phyloP scores from a whole-genome alignment of 2,329 filamentous ascomycete species.

The Trichoderma sp. region DNA sequence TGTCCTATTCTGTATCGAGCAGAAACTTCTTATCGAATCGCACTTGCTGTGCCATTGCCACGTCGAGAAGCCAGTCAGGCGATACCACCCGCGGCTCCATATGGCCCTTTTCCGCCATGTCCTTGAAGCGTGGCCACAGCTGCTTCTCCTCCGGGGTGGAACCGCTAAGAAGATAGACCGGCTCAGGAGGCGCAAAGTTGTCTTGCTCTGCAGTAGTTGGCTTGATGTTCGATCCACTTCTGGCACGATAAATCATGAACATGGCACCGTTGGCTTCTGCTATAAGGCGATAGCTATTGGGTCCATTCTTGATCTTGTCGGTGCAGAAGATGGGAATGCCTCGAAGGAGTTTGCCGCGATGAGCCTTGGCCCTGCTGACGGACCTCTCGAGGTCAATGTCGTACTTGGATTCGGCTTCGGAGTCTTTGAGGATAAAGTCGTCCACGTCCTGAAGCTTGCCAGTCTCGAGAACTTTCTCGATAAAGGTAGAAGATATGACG shows the following conservation, averaged over 20 bases:
- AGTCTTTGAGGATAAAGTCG: constrained; percentile 68
- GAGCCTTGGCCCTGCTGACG: constrained; percentile 67
- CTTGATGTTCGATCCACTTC: constrained; percentile 65
- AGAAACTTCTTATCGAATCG: constrained; percentile 64
- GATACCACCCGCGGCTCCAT: constrained; percentile 79
- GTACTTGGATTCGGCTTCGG: constrained; percentile 68
- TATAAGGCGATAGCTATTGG: constrained; percentile 81
- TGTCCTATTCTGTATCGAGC: constrained; percentile 30
- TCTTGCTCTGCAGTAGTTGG: constrained; percentile 65
- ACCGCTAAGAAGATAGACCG: constrained; percentile 80
- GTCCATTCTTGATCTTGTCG: constrained; percentile 72
- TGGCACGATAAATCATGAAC: constrained; percentile 73
- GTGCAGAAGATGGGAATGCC: constrained; percentile 83
- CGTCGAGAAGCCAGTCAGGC: constrained; percentile 85
- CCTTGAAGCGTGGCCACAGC: constrained; percentile 76
- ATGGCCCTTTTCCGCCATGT: constrained; percentile 73
- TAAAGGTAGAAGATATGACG: constrained; percentile 73
- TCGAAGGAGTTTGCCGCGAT: constrained; percentile 72
- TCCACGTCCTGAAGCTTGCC: constrained; percentile 63
- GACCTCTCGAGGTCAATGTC: constrained; percentile 67
- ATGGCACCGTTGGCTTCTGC: constrained; percentile 84
- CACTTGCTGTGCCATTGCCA: constrained; percentile 84
- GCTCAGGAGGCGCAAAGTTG: constrained; percentile 60
- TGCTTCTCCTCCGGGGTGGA: constrained; percentile 63
- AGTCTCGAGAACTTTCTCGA: constrained; percentile 72